Percentiles rank a stretch among this genome's conserved stretches.
Conservation (phyloP, 371 early-diverging fungal genomes). For the Mucor sp. region DNA sequence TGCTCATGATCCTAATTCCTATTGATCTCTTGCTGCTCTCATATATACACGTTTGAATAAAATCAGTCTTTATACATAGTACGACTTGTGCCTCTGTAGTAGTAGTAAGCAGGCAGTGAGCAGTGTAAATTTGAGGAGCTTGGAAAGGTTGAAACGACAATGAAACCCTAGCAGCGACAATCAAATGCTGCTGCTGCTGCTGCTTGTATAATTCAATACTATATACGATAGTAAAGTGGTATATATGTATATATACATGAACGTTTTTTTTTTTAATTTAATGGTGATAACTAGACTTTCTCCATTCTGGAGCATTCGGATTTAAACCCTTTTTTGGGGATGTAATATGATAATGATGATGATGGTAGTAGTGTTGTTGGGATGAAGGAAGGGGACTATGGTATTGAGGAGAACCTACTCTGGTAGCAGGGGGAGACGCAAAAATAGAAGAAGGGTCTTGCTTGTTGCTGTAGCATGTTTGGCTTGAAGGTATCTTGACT, state of each 20-base stretch:
- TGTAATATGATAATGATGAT: conserved; percentile 4
- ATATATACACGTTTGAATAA: not conserved
- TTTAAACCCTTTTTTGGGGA: conserved; percentile 34
- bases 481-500: conserved; percentile 36
- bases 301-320: conserved; percentile 45
- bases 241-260: not conserved
- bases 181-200: not conserved
- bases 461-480: not conserved
- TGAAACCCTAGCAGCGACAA: not conserved
- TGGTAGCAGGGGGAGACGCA: conserved; percentile 25
- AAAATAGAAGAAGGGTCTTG: not conserved
- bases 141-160: not conserved
- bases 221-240: too few relatives aligned
- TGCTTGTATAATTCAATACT: not conserved
- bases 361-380: conserved; percentile 1
- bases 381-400: conserved; percentile 4
- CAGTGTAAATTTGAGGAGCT: not conserved
- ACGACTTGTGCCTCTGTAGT: too few relatives aligned
- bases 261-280: not conserved
- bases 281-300: not conserved
- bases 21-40: not conserved
- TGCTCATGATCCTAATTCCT: not conserved
- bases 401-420: conserved; percentile 21
- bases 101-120: not conserved
- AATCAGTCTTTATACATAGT: not conserved